A percentile compares a stretch with the other conserved stretches of the same genome.
phyloP scores from a whole-genome alignment of 371 early-diverging fungal genomes.

The Actinomortierella wolfii region DNA sequence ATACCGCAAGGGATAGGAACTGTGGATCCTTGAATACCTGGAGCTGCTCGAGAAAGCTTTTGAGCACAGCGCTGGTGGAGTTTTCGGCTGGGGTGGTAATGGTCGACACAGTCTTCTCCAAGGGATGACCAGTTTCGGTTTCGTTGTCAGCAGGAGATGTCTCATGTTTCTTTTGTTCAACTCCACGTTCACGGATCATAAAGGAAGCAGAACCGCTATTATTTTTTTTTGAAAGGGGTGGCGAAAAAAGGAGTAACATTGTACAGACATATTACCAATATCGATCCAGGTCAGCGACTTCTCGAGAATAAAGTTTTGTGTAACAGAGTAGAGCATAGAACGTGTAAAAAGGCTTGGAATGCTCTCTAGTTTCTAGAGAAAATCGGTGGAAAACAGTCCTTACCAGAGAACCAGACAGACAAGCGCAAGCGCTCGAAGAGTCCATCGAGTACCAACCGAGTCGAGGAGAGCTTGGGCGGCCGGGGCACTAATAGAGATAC shows the following conservation, averaged over 20 bases:
- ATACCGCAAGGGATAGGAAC: conserved; percentile 37
- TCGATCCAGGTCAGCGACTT: too few species aligned
- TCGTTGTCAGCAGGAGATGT: conserved; percentile 13
- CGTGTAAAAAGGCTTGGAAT: not conserved
- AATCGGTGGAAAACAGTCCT: conserved; percentile 2
- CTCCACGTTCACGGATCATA: conserved; percentile 33
- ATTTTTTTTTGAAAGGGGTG: too few species aligned
- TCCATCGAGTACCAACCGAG: conserved; percentile 29
- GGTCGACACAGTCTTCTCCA: conserved; percentile 26
- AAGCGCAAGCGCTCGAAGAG: conserved; percentile 35
- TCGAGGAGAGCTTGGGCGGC: conserved; percentile 37
- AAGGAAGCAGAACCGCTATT: conserved; percentile 32
- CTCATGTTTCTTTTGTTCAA: conserved; percentile 29
- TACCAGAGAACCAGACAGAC: conserved; percentile 28
- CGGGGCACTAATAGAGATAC: conserved; percentile 21
- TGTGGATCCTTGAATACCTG: conserved; percentile 46
- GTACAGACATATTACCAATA: too few species aligned
- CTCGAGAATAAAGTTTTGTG: not conserved
- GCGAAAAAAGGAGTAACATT: too few species aligned
- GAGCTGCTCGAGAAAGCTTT: conserved; percentile 29
- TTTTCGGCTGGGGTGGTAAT: conserved; percentile 1
- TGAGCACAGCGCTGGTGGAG: conserved; percentile 14
- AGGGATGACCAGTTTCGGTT: conserved; percentile 19
- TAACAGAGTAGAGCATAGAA: not conserved
- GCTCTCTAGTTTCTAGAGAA: not conserved